Evolutionary conservation across 2,329 filamentous ascomycete species (phyloP), one percentile per base, ranked within the genome.

Genomic region (Colletotrichum sp.): DNA sequence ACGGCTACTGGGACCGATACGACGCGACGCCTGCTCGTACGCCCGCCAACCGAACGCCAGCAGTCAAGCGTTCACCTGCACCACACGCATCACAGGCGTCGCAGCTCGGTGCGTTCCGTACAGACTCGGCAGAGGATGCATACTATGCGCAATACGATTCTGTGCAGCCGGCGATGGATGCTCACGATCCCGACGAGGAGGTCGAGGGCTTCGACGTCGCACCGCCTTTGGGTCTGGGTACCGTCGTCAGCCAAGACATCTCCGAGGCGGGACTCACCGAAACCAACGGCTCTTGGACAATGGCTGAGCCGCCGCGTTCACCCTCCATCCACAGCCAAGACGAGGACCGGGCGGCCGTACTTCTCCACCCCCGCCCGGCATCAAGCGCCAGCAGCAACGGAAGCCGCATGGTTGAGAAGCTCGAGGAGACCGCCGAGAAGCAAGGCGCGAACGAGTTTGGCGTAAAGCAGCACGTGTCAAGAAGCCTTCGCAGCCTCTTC

Each of bases 1-100:
- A 95, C 78, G 93, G 93, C 79, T 96, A 96, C 83, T 96, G 95
- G 95, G 93, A 92, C 36, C 90, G 92, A 77, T 96, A 96, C 83
- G 94, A 95, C 82, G 90, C 91, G 30, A 95, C 93, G 6, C 93
- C 94, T 2, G 89, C 90, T 3, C 88, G 89, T 61, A 94, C 93
- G 12, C 74, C 74, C 27, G 74, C 74, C 52, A 76, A 76, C 32
- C 55, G 63, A 22, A 39, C 63, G 15, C 93, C 93, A 1, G 92
- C 89, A 8, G 84, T 87, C 27, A 92, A 93, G 80, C 88, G 87
- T 29, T 93, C 93, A 6, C 93, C 93, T 5, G 92, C 90, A 15
- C 93, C 93, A 16, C 80, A 80, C 79, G 75, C 77, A 27, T 22
- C 62, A 8, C 75, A 71, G 11, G 82, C 84, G 25, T 78, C 80